Base-by-base conservation (phyloP, 2,329 filamentous ascomycete species). In the Catunica adiposa region DNA sequence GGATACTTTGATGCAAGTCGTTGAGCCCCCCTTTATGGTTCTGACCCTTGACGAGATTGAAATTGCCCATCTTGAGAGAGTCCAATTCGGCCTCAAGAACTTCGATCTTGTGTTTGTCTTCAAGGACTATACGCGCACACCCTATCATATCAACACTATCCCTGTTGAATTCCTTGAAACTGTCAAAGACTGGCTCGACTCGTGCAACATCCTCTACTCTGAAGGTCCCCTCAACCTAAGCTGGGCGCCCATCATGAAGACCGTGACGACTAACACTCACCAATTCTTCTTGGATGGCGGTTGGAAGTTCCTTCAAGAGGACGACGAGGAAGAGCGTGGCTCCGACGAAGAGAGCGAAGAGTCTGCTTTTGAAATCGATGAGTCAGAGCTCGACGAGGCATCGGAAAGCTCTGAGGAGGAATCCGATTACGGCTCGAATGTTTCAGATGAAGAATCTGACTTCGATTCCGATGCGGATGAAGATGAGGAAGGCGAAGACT, bases 171-270 rank as follows among this genome's bases (percentile, higher is more conserved):
- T 84, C 2, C 76, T 98, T 2, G 92, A 98, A 62, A 83, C 87
- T 55, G 90, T 98, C 62, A 97, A 97, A 70, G 94, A 98, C 65
- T 98, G 92, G 83, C 79, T 98, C 8, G 90, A 98, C 69, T 89
- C 84, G 1, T 89, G 92, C 51, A 90, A 98, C 65, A 94, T 98
- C 65, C 83, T 92, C 17, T 97, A 83, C 73, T 86, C 82, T 11
- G 94, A 98, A 69, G 92, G 92, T 57, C 92, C 90, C 1, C 80
- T 98, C 62, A 98, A 98, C 72, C 77, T 98, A 57, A 97, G 97
- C 75, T 98, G 92, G 92, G 85, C 86, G 9, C 95, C 89, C 15
- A 98, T 98, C 66, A 98, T 98, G 89, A 98, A 98, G 77, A 98
- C 92, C 0, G 89, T 98, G 25, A 90, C 86, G 20, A 83, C 85